Evolutionary conservation across 2,329 filamentous ascomycete genomes (phyloP).

Genomic region (Colletotrichum somersetense): DNA sequence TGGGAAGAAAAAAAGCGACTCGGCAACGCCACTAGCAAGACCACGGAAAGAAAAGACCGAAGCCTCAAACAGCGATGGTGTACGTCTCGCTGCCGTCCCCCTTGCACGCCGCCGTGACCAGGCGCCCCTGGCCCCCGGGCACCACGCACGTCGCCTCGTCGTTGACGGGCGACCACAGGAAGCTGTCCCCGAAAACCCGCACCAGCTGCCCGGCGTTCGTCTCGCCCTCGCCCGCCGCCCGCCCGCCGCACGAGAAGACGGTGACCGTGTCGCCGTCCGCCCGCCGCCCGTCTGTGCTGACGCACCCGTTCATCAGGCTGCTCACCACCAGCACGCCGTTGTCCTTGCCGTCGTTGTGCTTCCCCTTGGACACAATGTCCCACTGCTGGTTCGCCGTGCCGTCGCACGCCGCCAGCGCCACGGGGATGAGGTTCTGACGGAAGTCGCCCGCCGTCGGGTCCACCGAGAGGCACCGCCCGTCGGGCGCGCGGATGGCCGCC

Average conservation of each 20-base stretch:
- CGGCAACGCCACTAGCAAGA: not conserved
- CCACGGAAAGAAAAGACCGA: not conserved
- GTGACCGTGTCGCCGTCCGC: conserved; percentile 60
- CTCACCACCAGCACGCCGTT: conserved; percentile 62
- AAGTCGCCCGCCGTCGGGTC: conserved; percentile 67
- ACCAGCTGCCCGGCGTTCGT: conserved; percentile 64
- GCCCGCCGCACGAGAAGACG: conserved; percentile 65
- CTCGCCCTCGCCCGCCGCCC: conserved; percentile 61
- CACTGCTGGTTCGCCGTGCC: conserved; percentile 62
- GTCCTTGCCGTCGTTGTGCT: conserved; percentile 59
- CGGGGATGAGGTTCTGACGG: conserved; percentile 65
- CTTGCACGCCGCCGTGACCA: conserved; percentile 50
- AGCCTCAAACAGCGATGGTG: conserved; percentile 43
- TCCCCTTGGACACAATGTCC: conserved; percentile 63
- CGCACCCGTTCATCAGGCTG: conserved; percentile 63
- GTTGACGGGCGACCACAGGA: conserved; percentile 60
- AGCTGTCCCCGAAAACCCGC: conserved; percentile 56
- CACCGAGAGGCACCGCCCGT: conserved; percentile 64
- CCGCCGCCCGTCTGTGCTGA: conserved; percentile 62
- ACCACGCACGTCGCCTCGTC: conserved; percentile 60
- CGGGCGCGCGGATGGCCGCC: conserved; percentile 60
- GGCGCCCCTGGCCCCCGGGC: conserved; percentile 49
- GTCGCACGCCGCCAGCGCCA: conserved; percentile 59
- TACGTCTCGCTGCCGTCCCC: conserved; percentile 46
- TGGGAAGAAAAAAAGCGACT: not conserved